Evolutionary conservation across 192 early-diverging fungal genomes (phyloP), one percentile per base, ranked within the genome.

Genomic region (Backusella circina): DNA sequence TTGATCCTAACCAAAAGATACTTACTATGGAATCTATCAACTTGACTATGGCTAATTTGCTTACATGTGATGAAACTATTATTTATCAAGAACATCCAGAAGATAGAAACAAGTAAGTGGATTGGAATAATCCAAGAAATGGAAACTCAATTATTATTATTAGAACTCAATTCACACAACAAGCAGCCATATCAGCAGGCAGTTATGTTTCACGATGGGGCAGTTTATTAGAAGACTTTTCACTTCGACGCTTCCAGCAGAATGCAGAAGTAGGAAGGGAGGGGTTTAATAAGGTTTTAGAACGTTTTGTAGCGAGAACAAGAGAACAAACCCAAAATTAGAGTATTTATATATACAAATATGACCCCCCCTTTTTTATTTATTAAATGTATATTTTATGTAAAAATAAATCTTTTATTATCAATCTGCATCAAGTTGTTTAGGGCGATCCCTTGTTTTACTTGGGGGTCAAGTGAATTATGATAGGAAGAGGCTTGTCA

Each of bases 21-120:
- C 87, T 95, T 77, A 90, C 86, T 1, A 94, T 96, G 87, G 84
- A 85, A 33, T 93, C 92, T 68, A 88, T 89, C 38, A 99, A 98
- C 80, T 85, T 99, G 68, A 92, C 93, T 28, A 92, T 95, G 86
- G 89, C 91, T 79, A 89, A 93, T 74, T 80, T 99, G 31, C 80
- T 99, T 38, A 86, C 86, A 26, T 93, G 96, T 13, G 89, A 95
- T 74, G 98, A 98, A 81, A 88, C 90, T n/a, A 92, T 95, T 72
- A 86, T 86, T 64, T 97, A 95, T 80, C 85, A 82, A 30, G 85
- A 88, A 30, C 85, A 94, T 75, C 89, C 91, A 12, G 74, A 87
- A 10, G 83, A 91, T 69, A 51, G 38, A 15, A 77, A 37, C 30
- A 82, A 74, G 84, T 86, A 80, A 71, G 74, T 70, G 10, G n/a